Evolutionary conservation across 257 asterid species (phyloP).

Genomic region (Nicotiana tabacum): DNA sequence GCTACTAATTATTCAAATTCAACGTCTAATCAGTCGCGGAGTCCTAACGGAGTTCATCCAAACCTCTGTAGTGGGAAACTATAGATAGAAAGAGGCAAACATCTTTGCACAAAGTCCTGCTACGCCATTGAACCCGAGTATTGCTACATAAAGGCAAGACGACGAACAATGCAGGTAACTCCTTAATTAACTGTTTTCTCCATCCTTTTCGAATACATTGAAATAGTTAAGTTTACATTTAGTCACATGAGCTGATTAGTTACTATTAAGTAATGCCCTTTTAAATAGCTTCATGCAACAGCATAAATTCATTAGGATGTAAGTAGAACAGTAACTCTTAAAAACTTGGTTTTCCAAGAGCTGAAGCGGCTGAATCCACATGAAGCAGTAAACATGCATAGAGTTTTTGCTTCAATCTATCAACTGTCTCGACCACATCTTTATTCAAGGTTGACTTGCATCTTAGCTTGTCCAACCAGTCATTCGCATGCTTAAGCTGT

Average conservation of each 20-base stretch:
- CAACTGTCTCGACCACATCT: conserved; percentile 40
- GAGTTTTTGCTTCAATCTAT: conserved; percentile 67
- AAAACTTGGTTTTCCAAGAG: conserved; percentile 43
- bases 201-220: neutral
- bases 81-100: neutral
- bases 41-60: too few species aligned
- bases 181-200: neutral
- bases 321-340: neutral
- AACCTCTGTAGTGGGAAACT: too few species aligned
- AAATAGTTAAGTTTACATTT: neutral
- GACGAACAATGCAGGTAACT: neutral
- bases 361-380: conserved; percentile 78
- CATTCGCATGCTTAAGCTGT: conserved; percentile 70
- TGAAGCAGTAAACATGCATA: conserved; percentile 76
- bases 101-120: neutral
- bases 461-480: conserved; percentile 61
- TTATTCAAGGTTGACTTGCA: conserved; percentile 33
- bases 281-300: neutral
- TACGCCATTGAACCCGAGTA: neutral
- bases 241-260: neutral
- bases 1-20: neutral
- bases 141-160: neutral
- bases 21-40: neutral
- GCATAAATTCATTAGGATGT: neutral
- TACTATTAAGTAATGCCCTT: neutral